Conservation (phyloP, 768 basidiomycete species). For the Lyophyllum semitale region DNA sequence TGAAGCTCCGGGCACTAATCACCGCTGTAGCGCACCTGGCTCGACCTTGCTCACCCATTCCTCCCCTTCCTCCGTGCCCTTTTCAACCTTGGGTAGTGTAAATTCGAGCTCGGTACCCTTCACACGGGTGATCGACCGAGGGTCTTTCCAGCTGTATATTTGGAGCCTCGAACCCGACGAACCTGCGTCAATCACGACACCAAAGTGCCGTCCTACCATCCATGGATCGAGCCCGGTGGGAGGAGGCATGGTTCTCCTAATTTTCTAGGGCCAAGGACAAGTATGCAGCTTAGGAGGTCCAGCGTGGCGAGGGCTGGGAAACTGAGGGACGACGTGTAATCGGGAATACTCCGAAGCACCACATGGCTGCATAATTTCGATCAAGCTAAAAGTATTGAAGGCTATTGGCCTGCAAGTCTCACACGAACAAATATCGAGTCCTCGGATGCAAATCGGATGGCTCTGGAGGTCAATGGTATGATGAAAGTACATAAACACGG, state of each 20-base stretch:
- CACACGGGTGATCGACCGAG: conserved; percentile 51
- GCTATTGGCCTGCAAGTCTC: background rate
- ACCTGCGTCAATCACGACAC: conserved; percentile 97
- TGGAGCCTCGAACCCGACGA: conserved; percentile 95
- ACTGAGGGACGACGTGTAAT: background rate
- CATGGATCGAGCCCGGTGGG: conserved; percentile 71
- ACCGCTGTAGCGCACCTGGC: conserved; percentile 64
- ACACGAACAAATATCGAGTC: background rate
- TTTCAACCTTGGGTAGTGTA: conserved; percentile 83
- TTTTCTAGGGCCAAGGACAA: background rate
- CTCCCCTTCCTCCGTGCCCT: conserved; percentile 79
- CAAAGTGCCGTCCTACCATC: conserved; percentile 81
- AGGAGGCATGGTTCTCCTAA: conserved; percentile 62
- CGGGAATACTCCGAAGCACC: background rate
- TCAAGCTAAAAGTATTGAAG: background rate
- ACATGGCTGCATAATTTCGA: background rate
- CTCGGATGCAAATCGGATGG: no score
- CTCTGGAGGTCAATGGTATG: no score
- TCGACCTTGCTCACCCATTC: conserved; percentile 92
- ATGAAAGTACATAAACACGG: no score
- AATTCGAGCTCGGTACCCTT: conserved; percentile 54
- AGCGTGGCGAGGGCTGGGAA: conserved; percentile 1
- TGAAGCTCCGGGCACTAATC: background rate
- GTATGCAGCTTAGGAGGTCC: background rate
- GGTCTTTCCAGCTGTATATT: conserved; percentile 96